Evolutionary conservation across 306 rosid genomes (phyloP).

Genomic region (Cucurbita moschata): DNA sequence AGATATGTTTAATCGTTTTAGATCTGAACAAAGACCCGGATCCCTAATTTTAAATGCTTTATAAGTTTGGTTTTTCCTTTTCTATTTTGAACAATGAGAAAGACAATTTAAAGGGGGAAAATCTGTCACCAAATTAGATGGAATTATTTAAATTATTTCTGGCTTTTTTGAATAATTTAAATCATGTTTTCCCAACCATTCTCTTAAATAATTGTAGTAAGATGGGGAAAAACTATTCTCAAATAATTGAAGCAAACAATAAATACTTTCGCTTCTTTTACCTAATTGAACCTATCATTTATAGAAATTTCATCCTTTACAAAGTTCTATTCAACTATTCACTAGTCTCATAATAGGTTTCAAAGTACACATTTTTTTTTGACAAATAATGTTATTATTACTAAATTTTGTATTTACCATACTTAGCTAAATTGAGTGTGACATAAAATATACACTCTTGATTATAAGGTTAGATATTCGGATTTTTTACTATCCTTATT

Average conservation of each 20-base stretch:
- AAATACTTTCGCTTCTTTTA: not conserved
- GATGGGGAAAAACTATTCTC: not conserved
- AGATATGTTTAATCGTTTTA: not conserved
- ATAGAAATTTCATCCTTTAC: not conserved
- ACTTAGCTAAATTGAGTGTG: too few species aligned
- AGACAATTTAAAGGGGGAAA: not conserved
- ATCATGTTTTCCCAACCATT: not conserved
- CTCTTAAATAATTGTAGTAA: not conserved
- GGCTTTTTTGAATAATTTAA: not conserved
- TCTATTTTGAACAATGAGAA: not conserved
- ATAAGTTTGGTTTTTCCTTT: not conserved
- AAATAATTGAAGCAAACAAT: not conserved
- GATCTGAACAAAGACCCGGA: not conserved
- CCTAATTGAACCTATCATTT: not conserved
- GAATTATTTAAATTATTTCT: not conserved
- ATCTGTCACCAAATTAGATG: not conserved
- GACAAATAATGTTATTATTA: not conserved
- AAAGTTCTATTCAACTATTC: not conserved
- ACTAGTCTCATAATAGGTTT: not conserved
- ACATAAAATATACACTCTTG: too few species aligned
- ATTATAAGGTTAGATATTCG: too few species aligned
- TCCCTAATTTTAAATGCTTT: not conserved
- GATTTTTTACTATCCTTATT: too few species aligned
- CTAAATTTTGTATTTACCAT: too few species aligned
- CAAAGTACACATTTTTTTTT: not conserved